A percentile compares a stretch with the other conserved stretches of the same genome.
These are phyloP conservation scores for Aspergillus homomorphus DNA, from an alignment of 495 filamentous ascomycete species.

Conservation along the genomic window DNA sequence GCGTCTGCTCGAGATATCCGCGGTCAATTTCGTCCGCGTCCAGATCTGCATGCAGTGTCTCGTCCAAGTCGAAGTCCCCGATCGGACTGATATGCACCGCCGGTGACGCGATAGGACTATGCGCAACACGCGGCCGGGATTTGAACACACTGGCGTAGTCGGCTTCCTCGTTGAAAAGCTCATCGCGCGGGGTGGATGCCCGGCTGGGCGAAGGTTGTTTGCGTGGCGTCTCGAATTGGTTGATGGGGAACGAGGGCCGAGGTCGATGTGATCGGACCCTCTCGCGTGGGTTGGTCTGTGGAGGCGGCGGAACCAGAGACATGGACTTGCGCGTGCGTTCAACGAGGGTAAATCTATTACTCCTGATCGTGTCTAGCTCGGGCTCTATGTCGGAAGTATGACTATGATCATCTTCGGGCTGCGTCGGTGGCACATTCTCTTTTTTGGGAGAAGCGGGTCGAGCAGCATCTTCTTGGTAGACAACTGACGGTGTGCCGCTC, in stretches of 20 bases:
- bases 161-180: constrained; percentile 62
- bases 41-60: neutral
- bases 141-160: constrained; percentile 85
- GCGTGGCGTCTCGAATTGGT: constrained; percentile 59
- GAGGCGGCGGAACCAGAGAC: constrained; percentile 48
- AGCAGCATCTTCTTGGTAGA: constrained; percentile 8
- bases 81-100: constrained; percentile 41
- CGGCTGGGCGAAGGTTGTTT: constrained; percentile 24
- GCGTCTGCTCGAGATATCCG: constrained; percentile 1
- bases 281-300: constrained; percentile 26
- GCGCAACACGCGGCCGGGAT: constrained; percentile 73
- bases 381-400: neutral
- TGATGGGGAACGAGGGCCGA: constrained; percentile 56
- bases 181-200: constrained; percentile 52
- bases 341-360: constrained; percentile 47
- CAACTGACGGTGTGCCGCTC: neutral
- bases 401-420: neutral
- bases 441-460: neutral
- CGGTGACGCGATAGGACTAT: constrained; percentile 67
- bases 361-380: neutral
- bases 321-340: constrained; percentile 83
- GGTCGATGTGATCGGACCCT: constrained; percentile 29
- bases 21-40: constrained; percentile 9
- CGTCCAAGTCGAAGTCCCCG: constrained; percentile 33
- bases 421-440: neutral